A percentile compares a stretch with the other conserved stretches of the same genome.
Conservation (phyloP, 768 basidiomycete species). For the Tephrocybe sp. region DNA sequence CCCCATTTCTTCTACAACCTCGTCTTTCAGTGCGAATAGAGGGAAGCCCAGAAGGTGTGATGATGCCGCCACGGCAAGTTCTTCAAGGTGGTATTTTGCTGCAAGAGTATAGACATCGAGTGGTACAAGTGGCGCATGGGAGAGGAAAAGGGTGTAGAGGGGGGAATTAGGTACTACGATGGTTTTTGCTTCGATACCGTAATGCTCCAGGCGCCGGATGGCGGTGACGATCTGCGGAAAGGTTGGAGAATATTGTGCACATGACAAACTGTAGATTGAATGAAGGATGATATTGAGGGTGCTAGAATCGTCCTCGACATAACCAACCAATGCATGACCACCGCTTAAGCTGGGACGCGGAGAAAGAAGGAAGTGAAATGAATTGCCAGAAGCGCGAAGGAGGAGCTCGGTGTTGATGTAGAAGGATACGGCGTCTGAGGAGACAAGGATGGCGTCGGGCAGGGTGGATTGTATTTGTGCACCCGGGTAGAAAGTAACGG, state of each 20-base stretch:
- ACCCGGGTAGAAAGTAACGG: slow-evolving; percentile 26
- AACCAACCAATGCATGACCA: too few relatives aligned
- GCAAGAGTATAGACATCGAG: slow-evolving; percentile 10
- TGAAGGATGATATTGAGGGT: too few relatives aligned
- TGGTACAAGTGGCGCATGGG: slow-evolving; percentile 3
- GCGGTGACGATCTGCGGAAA: too few relatives aligned
- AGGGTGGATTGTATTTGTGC: slow-evolving; percentile 13
- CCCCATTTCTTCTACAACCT: slow-evolving; percentile 24
- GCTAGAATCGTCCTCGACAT: too few relatives aligned
- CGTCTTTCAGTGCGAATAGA: slow-evolving; percentile 24
- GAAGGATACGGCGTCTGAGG: slow-evolving; percentile 27
- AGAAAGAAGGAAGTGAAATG: too few relatives aligned
- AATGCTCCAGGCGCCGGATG: too few relatives aligned
- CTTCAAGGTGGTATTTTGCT: slow-evolving; percentile 18
- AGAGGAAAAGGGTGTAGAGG: slow-evolving; percentile 8
- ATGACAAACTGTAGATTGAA: too few relatives aligned
- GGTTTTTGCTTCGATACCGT: slow-evolving; percentile 7
- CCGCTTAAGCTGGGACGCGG: too few relatives aligned
- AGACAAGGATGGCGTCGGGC: slow-evolving; percentile 24
- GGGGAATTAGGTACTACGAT: slow-evolving; percentile 17
- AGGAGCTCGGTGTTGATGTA: slow-evolving; percentile 22
- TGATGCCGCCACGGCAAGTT: slow-evolving; percentile 9
- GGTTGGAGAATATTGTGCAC: too few relatives aligned
- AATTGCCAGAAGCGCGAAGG: background rate
- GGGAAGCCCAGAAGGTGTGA: slow-evolving; percentile 24